Percentiles rank a stretch among this genome's conserved stretches.
Evolutionary conservation across 1,139 yeast genomes (phyloP).

Genomic region (Diutina pseudorugosa): DNA sequence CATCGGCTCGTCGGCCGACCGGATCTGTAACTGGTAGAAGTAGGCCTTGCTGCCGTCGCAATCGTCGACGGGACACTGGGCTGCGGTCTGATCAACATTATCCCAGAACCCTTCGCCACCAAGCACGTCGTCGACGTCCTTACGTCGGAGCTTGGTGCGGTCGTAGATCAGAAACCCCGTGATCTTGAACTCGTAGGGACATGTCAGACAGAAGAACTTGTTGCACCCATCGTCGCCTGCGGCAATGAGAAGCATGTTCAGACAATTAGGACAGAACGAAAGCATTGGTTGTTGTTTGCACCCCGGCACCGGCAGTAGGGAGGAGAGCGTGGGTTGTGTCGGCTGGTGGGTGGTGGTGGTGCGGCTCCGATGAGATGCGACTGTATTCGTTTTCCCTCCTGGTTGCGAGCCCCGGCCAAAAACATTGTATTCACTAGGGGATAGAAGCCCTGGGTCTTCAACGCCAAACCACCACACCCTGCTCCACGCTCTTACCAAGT

Average conservation of each 20-base stretch:
- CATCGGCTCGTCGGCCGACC: conserved; percentile 92
- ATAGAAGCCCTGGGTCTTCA: too few species aligned
- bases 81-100: conserved; percentile 81
- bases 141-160: conserved; percentile 69
- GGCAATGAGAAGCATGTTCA: conserved; percentile 64
- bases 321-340: too few species aligned
- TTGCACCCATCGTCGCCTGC: conserved; percentile 31
- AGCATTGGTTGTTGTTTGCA: conserved; percentile 36
- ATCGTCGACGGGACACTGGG: conserved; percentile 78
- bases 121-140: conserved; percentile 89
- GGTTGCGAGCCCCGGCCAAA: not conserved
- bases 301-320: not conserved
- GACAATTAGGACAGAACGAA: conserved; percentile 88
- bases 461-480: too few species aligned
- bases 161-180: conserved; percentile 76
- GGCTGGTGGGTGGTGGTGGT: too few species aligned
- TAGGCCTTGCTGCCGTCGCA: conserved; percentile 91
- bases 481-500: too few species aligned
- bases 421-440: too few species aligned
- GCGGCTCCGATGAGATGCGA: conserved; percentile 2
- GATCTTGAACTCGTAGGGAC: conserved; percentile 89
- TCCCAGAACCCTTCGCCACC: conserved; percentile 99
- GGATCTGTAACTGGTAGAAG: conserved; percentile 89
- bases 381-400: not conserved
- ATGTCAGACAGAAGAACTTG: conserved; percentile 76